These are phyloP conservation scores for Cladosporium sp. DNA, from an alignment of 2,329 filamentous ascomycete genomes.

Conservation along the genomic window DNA sequence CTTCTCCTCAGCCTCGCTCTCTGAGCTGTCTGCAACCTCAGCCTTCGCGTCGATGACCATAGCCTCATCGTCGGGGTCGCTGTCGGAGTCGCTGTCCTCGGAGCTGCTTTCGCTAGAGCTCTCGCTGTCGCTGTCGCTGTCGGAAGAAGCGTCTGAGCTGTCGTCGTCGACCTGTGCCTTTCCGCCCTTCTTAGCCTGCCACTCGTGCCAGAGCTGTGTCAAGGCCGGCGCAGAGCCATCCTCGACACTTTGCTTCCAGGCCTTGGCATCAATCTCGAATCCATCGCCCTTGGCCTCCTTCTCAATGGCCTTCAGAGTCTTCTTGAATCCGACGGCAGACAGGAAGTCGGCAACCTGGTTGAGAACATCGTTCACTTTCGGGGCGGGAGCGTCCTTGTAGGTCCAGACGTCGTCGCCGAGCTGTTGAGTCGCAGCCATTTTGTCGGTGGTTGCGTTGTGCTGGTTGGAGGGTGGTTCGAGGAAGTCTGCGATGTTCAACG, in stretches of 20 bases:
- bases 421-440: constrained; percentile 9
- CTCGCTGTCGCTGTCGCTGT: constrained; percentile 15
- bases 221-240: constrained; percentile 16
- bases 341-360: constrained; percentile 28
- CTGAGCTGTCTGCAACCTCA: constrained; percentile 11
- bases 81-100: constrained; percentile 21
- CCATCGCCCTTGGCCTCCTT: constrained; percentile 31
- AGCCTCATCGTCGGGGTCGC: constrained; percentile 12
- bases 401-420: constrained; percentile 13
- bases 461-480: not conserved
- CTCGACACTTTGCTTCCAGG: constrained; percentile 16
- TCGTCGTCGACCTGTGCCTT: constrained; percentile 15
- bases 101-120: constrained; percentile 11
- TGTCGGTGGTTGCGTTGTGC: constrained; percentile 4
- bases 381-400: not conserved
- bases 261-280: constrained; percentile 19
- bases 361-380: constrained; percentile 14
- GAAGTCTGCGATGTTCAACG: not conserved
- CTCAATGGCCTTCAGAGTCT: constrained; percentile 27
- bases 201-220: constrained; percentile 7
- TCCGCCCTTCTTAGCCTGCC: constrained; percentile 15
- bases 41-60: constrained; percentile 9
- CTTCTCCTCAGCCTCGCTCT: constrained; percentile 8
- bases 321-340: constrained; percentile 28
- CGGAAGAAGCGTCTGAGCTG: constrained; percentile 7